Base-by-base conservation (phyloP, 2,329 filamentous ascomycete species). In the Tothia fuscella region DNA sequence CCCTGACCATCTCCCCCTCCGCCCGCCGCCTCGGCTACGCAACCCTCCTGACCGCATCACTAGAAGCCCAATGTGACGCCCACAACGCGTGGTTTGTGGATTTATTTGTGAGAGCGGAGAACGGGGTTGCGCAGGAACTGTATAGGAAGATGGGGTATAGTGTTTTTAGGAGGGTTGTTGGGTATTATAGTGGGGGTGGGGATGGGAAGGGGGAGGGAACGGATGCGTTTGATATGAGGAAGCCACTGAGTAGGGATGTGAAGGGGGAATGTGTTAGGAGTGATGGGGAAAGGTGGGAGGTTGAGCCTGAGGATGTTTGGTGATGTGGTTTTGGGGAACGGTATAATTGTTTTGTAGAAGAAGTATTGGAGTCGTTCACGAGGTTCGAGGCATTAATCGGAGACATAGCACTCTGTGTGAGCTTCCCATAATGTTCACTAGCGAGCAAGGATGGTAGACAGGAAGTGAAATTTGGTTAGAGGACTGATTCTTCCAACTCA, bases 181-280 rank as follows among this genome's bases (percentile, higher is more conserved):
- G 82, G 53, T 98, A 98, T 61, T 98, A 98, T 56, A 85, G 82
- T 48, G n/a, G n/a, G n/a, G n/a, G n/a, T n/a, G n/a, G n/a, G n/a
- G n/a, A n/a, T n/a, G n/a, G n/a, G n/a, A n/a, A n/a, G n/a, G n/a
- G n/a, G n/a, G 88, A 95, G 57, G 83, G 93, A 56, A 87, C 93
- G 61, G 89, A 96, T 66, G 91, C 89, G 14, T 91, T 85, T 59
- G 91, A 98, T 64, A 98, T 98, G 91, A 77, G 91, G 49, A 96
- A 95, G 60, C 76, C 86, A 28, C 76, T 89, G 65, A 82, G 75
- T 61, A 74, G 88, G 54, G 91, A 98, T 63, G 75, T 72, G 59
- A 74, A 80, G 43, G 65, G 72, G 44, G 74, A 83, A 59, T 85
- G 93, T 61, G 72, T 93, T 36, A 74, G 91, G 49, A 74, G 80